Base-by-base conservation (phyloP, 164 flowering plant genomes). In the Malania oleifera region DNA sequence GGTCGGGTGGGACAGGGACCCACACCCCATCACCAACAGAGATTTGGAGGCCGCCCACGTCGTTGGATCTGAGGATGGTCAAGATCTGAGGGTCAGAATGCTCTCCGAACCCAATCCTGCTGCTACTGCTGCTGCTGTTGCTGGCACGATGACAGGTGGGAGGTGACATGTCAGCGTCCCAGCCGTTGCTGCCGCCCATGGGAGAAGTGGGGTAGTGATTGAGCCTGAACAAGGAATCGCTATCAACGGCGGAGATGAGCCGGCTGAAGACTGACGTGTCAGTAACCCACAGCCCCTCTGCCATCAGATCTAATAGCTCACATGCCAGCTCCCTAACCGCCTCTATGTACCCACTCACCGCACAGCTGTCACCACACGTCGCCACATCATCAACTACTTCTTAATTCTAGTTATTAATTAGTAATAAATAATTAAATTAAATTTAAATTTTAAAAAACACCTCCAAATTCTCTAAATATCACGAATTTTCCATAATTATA, bases 1-100 rank as follows among this genome's bases (percentile, higher is more conserved):
- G 82, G 65, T 82, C 85, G 25, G 93, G 80, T 15, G 73, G 43
- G 47, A 84, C 84, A 0, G 90, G 84, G 69, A 80, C 68, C 93
- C 93, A 86, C 35, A 68, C 60, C 0, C 86, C 86, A 54, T 74
- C 71, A 11, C 41, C 35, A 0, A 61, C 34, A 3, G 72, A 74
- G 18, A 86, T 79, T 63, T 86, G 84, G 43, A 86, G 78, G 26
- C 89, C 87, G 27, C 51, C 67, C 3, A 80, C 84, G n/a, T 60
- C 78, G 75, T 81, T 86, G 69, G 92, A 81, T 71, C 82, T 57
- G 38, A 86, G 56, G 45, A 83, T 17, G 51, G 92, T 80, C 54
- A 83, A 22, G 70, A 86, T 77, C 80, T 83, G 89, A 68, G 87
- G 85, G 70, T 83, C 89, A 1, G 84, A 62, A 59, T 86, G 92